Base-by-base conservation (phyloP, 106 monocot species). In the Dendrobium nobile region DNA sequence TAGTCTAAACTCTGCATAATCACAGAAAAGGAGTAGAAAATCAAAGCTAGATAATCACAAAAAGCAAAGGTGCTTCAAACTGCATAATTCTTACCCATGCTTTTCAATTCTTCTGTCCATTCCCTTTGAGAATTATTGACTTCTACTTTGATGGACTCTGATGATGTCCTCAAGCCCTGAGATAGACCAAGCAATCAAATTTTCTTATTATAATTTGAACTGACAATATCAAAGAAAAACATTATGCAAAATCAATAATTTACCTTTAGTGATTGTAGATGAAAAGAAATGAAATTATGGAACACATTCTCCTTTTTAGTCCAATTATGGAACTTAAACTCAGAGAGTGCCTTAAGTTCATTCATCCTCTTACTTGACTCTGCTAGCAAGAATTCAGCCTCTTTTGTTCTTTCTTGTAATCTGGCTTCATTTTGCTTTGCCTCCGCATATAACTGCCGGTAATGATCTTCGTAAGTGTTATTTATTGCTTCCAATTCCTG, bases 241-340 rank as follows among this genome's bases (percentile, higher is more conserved):
- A 88, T 6, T 67, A 61, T 5, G 72, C 15, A 74, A 40, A 64
- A 47, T n/a, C 73, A 65, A 78, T 5, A 61, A 68, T 77, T 7
- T 0, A 99, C 98, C 98, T 87, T 82, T 47, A 93, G 67, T 31
- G 90, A 85, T 18, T 90, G 82, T 59, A 86, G 77, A 78, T 93
- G 92, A 81, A 74, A 81, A 67, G 82, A 47, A 58, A 95, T 70
- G 68, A 91, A 93, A 75, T 85, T 91, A 65, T 86, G 83, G 55
- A 87, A 86, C 19, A 84, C 73, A 41, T 85, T 58, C 45, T 95
- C 91, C 79, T 90, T 99, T 59, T 79, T 88, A 47, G 86, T 92
- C 93, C 93, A 98, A 13, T 75, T 88, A 54, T 88, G 79, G 18
- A 79, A 85, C 72, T 89, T 90, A 47, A 82, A 85, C 77, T 92